A percentile compares a stretch with the other conserved stretches of the same genome.
Evolutionary conservation across 495 filamentous ascomycete genomes (phyloP).

Genomic region (Podospora conica): DNA sequence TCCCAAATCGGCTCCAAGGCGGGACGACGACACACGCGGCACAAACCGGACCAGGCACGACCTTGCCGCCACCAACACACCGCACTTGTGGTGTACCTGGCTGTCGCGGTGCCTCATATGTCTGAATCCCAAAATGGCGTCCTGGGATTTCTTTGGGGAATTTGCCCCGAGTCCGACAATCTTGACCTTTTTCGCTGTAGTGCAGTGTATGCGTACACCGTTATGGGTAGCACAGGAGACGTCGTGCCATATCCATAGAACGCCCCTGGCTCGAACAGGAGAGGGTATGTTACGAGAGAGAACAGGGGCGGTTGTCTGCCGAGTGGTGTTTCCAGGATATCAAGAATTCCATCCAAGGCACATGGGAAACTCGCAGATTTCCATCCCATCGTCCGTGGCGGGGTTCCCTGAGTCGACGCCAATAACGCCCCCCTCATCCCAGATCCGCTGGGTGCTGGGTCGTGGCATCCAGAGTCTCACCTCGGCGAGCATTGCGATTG

Average conservation of each 20-base stretch:
- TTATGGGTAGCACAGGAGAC: background rate
- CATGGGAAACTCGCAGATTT: background rate
- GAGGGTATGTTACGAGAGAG: too few relatives aligned
- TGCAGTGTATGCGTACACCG: background rate
- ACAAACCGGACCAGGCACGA: background rate
- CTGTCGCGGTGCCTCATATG: too few relatives aligned
- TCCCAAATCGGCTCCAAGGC: background rate
- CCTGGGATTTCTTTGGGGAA: background rate
- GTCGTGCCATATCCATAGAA: background rate
- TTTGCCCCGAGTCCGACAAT: background rate
- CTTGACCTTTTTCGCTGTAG: background rate
- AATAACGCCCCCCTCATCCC: background rate
- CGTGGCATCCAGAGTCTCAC: background rate
- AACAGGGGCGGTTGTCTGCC: too few relatives aligned
- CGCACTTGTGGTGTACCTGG: background rate
- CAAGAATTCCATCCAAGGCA: background rate
- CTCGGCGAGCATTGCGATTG: background rate
- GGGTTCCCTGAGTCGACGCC: too few relatives aligned
- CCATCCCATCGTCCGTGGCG: background rate
- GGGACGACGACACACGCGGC: background rate
- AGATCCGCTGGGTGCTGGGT: background rate
- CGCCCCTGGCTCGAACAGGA: too few relatives aligned
- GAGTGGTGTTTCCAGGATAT: background rate
- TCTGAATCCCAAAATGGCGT: too few relatives aligned
- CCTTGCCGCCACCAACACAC: background rate